Conservation (phyloP, 2,329 filamentous ascomycete genomes). For the Pezicula carpinea region DNA sequence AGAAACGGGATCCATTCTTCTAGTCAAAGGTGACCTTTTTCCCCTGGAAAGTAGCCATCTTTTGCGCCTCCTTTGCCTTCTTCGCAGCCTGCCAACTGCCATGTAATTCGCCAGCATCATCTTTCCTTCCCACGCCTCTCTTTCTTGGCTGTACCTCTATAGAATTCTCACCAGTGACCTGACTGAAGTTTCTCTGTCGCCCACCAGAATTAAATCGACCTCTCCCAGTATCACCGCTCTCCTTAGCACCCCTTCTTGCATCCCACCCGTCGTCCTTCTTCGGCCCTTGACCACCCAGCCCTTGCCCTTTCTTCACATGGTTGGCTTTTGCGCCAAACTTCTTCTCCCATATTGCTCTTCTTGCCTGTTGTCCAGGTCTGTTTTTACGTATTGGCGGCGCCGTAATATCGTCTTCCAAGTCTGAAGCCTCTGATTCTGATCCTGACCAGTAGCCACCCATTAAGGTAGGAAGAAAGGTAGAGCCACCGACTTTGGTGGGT, state of each 20-base stretch:
- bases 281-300: constrained; percentile 9
- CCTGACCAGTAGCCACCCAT: constrained; percentile 79
- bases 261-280: constrained; percentile 52
- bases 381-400: constrained; percentile 62
- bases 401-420: constrained; percentile 51
- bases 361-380: constrained; percentile 69
- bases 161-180: constrained; percentile 24
- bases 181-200: constrained; percentile 2
- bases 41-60: constrained; percentile 48
- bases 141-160: constrained; percentile 21
- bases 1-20: too few species aligned
- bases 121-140: constrained; percentile 33
- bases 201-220: constrained; percentile 7
- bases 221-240: constrained; percentile 7
- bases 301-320: constrained; percentile 25
- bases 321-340: constrained; percentile 67
- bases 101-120: constrained; percentile 51
- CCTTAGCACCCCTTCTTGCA: constrained; percentile 46
- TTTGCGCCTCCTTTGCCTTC: constrained; percentile 51
- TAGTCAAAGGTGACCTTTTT: constrained; percentile 50
- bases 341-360: constrained; percentile 75
- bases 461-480: constrained; percentile 69
- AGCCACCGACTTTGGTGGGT: constrained; percentile 22
- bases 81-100: constrained; percentile 57
- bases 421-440: constrained; percentile 60